phyloP scores from a whole-genome alignment of 208 protist genomes.

The Leishmania tropica region DNA sequence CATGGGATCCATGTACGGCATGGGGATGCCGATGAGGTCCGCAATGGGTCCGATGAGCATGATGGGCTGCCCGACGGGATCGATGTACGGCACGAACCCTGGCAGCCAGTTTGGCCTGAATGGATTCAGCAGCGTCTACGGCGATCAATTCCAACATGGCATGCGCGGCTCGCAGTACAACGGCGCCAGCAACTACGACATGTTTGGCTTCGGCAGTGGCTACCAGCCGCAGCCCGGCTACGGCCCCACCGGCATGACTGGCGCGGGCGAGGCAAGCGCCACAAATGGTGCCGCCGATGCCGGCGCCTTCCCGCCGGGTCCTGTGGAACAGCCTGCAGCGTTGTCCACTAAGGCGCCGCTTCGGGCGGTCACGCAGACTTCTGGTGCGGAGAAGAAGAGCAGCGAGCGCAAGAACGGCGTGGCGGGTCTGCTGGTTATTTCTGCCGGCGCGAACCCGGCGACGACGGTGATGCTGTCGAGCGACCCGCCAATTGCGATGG shows the following conservation, averaged over 20 bases:
- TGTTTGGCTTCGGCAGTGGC: conserved; percentile 11
- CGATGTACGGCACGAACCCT: conserved; percentile 36
- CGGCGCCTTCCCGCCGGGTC: not conserved
- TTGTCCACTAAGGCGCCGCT: not conserved
- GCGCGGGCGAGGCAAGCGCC: conserved; percentile 1
- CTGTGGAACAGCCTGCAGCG: not conserved
- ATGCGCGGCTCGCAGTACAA: conserved; percentile 10
- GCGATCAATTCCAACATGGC: conserved; percentile 10
- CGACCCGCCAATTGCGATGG: conserved; percentile 2
- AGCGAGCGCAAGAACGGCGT: conserved; percentile 17
- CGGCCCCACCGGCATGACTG: conserved; percentile 34
- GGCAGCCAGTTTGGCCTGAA: conserved; percentile 18
- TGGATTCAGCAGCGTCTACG: conserved; percentile 40
- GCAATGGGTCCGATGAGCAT: conserved; percentile 16
- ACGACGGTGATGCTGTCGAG: conserved; percentile 17
- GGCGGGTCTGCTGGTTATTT: conserved; percentile 13
- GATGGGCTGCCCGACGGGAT: conserved; percentile 27
- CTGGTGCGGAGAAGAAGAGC: not conserved
- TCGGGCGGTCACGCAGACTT: not conserved
- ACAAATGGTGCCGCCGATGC: not conserved
- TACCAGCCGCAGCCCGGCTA: conserved; percentile 7
- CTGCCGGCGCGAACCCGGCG: conserved; percentile 2
- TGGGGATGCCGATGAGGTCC: conserved; percentile 30
- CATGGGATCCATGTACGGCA: conserved; percentile 41
- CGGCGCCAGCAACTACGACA: conserved; percentile 29